A percentile compares a stretch with the other conserved stretches of the same genome.
These are phyloP conservation scores for Herpetomonas samuelpessoai DNA, from an alignment of 208 protist genomes.

Conservation along the genomic window DNA sequence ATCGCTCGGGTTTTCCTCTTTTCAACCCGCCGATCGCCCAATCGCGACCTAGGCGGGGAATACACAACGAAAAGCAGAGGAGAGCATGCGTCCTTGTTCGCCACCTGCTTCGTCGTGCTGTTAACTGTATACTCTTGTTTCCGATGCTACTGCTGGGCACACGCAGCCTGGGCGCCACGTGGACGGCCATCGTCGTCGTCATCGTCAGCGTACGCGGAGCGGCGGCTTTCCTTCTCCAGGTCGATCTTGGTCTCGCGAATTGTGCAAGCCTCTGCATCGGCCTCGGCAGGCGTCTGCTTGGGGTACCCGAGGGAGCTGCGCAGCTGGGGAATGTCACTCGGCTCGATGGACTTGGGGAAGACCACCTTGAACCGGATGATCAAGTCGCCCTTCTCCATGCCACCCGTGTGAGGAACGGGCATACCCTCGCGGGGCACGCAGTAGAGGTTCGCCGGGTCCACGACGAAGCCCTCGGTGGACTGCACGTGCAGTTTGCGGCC, in stretches of 20 bases:
- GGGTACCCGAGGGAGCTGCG: conserved; percentile 81
- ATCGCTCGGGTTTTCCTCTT: too few species aligned
- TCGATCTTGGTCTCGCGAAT: conserved; percentile 71
- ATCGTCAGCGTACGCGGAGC: conserved; percentile 57
- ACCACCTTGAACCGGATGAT: conserved; percentile 90
- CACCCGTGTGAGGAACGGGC: conserved; percentile 87
- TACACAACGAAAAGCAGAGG: too few species aligned
- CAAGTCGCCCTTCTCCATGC: conserved; percentile 88
- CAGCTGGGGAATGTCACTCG: conserved; percentile 34
- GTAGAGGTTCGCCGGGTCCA: conserved; percentile 88
- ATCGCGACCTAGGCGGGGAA: too few species aligned
- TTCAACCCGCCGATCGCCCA: too few species aligned
- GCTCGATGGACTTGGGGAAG: conserved; percentile 81
- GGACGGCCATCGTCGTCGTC: conserved; percentile 51
- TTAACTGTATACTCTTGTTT: too few species aligned
- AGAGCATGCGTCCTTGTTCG: too few species aligned
- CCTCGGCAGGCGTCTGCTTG: conserved; percentile 22
- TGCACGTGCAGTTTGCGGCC: conserved; percentile 82
- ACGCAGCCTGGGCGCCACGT: conserved; percentile 57
- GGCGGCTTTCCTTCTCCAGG: conserved; percentile 69
- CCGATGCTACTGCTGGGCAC: conserved; percentile 88
- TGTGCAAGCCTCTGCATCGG: conserved; percentile 46
- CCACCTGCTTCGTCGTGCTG: too few species aligned
- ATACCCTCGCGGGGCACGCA: conserved; percentile 91
- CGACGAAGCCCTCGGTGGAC: conserved; percentile 46